Conservation (phyloP, 176 grass and related monocot genomes). For the Lolium multiflorum region DNA sequence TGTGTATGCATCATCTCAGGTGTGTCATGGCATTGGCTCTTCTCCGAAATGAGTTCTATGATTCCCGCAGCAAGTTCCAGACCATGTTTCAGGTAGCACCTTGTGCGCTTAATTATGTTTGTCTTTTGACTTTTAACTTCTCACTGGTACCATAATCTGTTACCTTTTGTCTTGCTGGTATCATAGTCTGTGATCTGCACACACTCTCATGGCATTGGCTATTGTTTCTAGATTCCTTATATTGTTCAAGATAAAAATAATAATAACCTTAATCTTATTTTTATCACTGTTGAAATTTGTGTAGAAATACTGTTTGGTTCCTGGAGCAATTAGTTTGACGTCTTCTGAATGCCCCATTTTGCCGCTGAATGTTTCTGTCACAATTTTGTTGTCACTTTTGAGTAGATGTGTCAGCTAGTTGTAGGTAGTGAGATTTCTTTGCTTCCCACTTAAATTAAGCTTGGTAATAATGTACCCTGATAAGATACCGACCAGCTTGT, state of each 20-base stretch:
- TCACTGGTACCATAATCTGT: not conserved
- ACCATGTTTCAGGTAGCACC: conserved; percentile 80
- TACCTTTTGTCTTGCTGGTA: too few relatives aligned
- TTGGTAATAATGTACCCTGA: not conserved
- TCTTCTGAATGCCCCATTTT: conserved; percentile 10
- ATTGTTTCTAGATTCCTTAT: not conserved
- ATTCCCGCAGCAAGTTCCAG: conserved; percentile 61
- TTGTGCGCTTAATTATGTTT: not conserved
- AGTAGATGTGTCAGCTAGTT: not conserved
- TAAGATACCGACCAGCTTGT: not conserved
- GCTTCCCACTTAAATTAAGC: not conserved
- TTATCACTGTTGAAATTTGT: not conserved
- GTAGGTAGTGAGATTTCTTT: not conserved
- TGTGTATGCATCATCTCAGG: conserved; percentile 45
- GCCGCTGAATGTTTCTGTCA: not conserved
- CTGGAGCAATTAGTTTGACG: not conserved
- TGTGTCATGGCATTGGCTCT: conserved; percentile 63
- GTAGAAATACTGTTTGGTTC: not conserved
- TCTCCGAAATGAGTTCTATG: conserved; percentile 71
- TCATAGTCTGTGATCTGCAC: too few relatives aligned
- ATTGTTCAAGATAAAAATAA: not conserved
- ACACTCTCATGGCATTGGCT: too few relatives aligned
- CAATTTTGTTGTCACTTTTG: not conserved
- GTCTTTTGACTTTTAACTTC: conserved; percentile 4
- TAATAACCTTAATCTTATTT: not conserved